Evolutionary conservation across 176 grass and related monocot genomes (phyloP), one percentile per base, ranked within the genome.

Genomic region (Cocos nucifera): DNA sequence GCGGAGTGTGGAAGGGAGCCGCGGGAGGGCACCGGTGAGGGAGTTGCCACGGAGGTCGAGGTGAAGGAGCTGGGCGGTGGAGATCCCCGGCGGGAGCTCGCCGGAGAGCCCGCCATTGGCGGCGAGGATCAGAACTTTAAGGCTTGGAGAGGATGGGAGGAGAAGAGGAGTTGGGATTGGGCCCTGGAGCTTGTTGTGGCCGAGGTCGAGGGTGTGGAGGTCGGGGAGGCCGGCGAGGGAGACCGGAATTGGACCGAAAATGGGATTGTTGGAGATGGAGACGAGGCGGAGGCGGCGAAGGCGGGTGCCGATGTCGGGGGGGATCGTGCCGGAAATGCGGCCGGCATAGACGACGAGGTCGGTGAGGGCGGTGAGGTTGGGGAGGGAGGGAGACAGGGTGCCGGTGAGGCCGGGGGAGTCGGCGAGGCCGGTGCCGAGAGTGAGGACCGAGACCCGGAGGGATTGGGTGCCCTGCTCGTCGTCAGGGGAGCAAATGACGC

Each of bases 171-270:
- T 2, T 0, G 89, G 85, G 30, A 95, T 54, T 2, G 15, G 30
- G 18, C 89, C 85, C 12, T 75, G 70, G 56, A 95, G 89, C 5
- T 50, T 61, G 78, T 95, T 95, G 26, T 79, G 73, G 57, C 85
- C 79, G 49, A 95, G 89, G 76, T 95, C 89, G 66, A 95, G 83
- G 56, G 89, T 95, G 77, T 89, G 89, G 53, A 95, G 82, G 51
- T 89, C 82, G 0, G 85, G 85, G 0, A 89, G 64, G 0, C 79
- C 82, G 12, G 82, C 79, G 19, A 95, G 73, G 16, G 82, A 86
- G 17, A 68, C 69, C 14, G 89, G 89, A 6, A 95, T 67, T 0
- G 17, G 66, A 0, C 89, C 89, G 8, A 76, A 79, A 49, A 95
- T 75, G 14, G 50, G 65, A 69, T 89, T 95, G 1, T 80, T 75